Base-by-base conservation (phyloP, 768 basidiomycete species). In the Pisolithus marmoratus region DNA sequence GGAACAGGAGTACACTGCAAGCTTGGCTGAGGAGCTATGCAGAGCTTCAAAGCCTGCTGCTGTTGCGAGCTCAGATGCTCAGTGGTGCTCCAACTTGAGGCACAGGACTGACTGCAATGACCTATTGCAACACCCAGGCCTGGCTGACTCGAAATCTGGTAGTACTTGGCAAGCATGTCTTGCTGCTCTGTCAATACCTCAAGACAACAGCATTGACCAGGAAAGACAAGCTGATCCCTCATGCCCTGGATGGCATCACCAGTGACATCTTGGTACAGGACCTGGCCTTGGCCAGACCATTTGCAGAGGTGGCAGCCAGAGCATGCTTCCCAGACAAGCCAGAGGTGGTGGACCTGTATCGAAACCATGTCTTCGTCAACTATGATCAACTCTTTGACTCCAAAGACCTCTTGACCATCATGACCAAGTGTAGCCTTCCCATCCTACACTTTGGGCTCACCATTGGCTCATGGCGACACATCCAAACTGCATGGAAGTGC, bases 201-300 rank as follows among this genome's bases (percentile, higher is more conserved):
- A 43, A 43, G 22, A 20, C 41, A 14, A 23, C 8, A 4, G 41
- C 22, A 8, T 5, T 24, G 19, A 43, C 41, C 8, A 8, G 27
- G 14, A 7, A 46, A 3, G 58, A 66, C 46, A 63, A 60, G 36
- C 54, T 66, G 8, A 64, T 70, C 15, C 70, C 67, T 1, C 63
- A 65, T 42, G 54, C 61, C 0, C 38, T 68, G 0, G 61, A 65
- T 53, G 60, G 44, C 0, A 51, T 69, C 8, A 58, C 53, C 0
- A 49, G 59, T 0, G 59, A 68, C 44, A 22, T 69, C 0, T 23
- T 68, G 0, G 53, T 71, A 3, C 67, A 68, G 45, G 48, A 61
- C 7, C 62, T 64, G 5, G 58, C 62, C 0, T 45, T 68, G 12
- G 58, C 56, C 1, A 38, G 60, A 1, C 60, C 63, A 0, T 57